Conservation (phyloP, 129 eudicot genomes). For the Flaveria robusta region DNA sequence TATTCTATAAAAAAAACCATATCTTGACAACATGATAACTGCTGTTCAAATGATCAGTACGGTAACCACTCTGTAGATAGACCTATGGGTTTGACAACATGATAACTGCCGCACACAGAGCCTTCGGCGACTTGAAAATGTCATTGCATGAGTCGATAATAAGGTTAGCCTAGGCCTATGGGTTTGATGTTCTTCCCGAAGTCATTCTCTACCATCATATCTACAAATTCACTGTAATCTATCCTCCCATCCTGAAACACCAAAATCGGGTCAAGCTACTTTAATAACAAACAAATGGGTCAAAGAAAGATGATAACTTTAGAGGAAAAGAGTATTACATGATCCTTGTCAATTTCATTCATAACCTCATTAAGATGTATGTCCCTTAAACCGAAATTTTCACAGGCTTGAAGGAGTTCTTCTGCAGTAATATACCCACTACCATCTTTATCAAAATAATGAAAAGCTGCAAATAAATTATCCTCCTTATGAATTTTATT, state of each 20-base stretch:
- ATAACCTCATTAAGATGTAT: slow-evolving; percentile 68
- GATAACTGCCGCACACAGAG: no score
- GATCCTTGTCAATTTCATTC: slow-evolving; percentile 73
- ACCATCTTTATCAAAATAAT: slow-evolving; percentile 88
- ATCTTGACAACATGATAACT: neutral
- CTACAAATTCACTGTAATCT: slow-evolving; percentile 83
- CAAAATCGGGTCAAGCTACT: neutral
- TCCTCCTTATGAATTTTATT: slow-evolving; percentile 82
- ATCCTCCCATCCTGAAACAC: slow-evolving; percentile 76
- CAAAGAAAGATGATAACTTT: neutral
- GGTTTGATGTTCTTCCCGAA: slow-evolving; percentile 43
- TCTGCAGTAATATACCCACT: slow-evolving; percentile 86
- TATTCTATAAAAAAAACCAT: neutral
- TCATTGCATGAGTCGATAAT: neutral
- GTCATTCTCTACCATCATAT: slow-evolving; percentile 88
- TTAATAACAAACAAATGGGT: neutral
- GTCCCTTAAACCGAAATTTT: slow-evolving; percentile 70
- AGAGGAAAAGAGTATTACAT: slow-evolving; percentile 41
- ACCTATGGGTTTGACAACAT: no score
- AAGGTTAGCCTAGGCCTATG: slow-evolving; percentile 12
- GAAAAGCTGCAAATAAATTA: slow-evolving; percentile 73
- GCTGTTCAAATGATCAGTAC: neutral
- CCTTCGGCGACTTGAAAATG: no score
- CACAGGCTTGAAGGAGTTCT: slow-evolving; percentile 81
- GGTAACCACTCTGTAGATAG: no score